Percentiles rank a stretch among this genome's conserved stretches.
Evolutionary conservation across 1,284 basidiomycete genomes (phyloP).

Genomic region (Marasmius fiardii): DNA sequence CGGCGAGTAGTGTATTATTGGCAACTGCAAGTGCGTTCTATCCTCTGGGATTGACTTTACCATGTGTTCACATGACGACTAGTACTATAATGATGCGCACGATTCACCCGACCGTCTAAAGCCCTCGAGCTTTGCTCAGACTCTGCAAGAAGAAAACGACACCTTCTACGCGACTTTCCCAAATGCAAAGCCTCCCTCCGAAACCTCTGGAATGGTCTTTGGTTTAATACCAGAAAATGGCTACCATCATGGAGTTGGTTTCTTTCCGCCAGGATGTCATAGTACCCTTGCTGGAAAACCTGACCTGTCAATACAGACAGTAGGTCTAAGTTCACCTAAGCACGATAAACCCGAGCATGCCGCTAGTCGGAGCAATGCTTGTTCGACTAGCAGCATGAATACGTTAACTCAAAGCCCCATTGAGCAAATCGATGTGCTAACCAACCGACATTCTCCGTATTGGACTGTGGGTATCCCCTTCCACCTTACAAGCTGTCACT

Average conservation of each 20-base stretch:
- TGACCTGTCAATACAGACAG: not conserved
- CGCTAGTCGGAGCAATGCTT: not conserved
- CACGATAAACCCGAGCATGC: not conserved
- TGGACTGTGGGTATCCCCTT: not conserved
- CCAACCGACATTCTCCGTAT: not conserved
- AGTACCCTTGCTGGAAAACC: not conserved
- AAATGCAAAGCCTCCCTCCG: conserved; percentile 24
- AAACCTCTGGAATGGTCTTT: conserved; percentile 14
- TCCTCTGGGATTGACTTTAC: not conserved
- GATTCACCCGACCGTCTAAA: not conserved
- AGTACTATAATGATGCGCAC: conserved; percentile 13
- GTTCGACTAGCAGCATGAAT: not conserved
- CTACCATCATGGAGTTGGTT: conserved; percentile 9
- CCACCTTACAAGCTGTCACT: not conserved
- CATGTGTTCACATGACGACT: not conserved
- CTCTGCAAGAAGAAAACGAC: conserved; percentile 33
- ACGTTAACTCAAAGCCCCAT: not conserved
- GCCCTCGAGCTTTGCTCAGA: conserved; percentile 25
- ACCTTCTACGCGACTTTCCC: conserved; percentile 43
- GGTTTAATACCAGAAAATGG: conserved; percentile 9
- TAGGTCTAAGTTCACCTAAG: not conserved
- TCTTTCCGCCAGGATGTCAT: not conserved
- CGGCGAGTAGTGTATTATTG: conserved; percentile 3
- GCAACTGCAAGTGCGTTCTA: conserved; percentile 11
- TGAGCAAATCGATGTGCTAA: not conserved